phyloP scores from a whole-genome alignment of 2,329 filamentous ascomycete species.

The Cordyceps militaris region DNA sequence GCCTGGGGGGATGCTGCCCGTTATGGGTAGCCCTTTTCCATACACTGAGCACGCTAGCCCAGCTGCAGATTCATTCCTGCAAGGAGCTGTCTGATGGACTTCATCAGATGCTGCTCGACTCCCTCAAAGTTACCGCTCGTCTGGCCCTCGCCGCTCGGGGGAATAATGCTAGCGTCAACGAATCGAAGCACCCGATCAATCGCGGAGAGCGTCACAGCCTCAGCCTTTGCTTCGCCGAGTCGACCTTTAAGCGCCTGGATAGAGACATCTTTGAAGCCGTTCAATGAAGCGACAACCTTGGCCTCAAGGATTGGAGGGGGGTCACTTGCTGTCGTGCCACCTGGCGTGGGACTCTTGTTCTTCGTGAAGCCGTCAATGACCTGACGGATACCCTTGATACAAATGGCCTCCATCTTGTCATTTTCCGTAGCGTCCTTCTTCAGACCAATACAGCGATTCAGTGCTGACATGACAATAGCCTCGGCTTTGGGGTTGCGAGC shows the following conservation, averaged over 20 bases:
- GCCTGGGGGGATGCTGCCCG: background rate
- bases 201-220: constrained; percentile 42
- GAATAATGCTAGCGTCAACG: constrained; percentile 35
- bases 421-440: constrained; percentile 37
- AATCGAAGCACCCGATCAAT: constrained; percentile 45
- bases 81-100: constrained; percentile 33
- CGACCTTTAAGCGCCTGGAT: constrained; percentile 34
- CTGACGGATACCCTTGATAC: constrained; percentile 35
- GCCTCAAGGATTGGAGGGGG: constrained; percentile 29
- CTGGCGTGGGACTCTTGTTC: constrained; percentile 29
- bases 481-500: constrained; percentile 36
- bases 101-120: constrained; percentile 35
- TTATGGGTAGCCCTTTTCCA: background rate
- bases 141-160: constrained; percentile 27
- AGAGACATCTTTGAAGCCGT: constrained; percentile 40
- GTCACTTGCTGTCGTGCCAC: constrained; percentile 21
- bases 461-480: constrained; percentile 44
- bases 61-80: constrained; percentile 34
- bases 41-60: background rate
- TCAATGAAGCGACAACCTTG: constrained; percentile 34
- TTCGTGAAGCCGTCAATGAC: constrained; percentile 38
- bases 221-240: constrained; percentile 35
- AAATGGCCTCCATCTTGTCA: constrained; percentile 40
- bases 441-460: constrained; percentile 45
- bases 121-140: constrained; percentile 29